phyloP scores from a whole-genome alignment of 1,284 basidiomycete genomes.

The Pseudozyma sp. region DNA sequence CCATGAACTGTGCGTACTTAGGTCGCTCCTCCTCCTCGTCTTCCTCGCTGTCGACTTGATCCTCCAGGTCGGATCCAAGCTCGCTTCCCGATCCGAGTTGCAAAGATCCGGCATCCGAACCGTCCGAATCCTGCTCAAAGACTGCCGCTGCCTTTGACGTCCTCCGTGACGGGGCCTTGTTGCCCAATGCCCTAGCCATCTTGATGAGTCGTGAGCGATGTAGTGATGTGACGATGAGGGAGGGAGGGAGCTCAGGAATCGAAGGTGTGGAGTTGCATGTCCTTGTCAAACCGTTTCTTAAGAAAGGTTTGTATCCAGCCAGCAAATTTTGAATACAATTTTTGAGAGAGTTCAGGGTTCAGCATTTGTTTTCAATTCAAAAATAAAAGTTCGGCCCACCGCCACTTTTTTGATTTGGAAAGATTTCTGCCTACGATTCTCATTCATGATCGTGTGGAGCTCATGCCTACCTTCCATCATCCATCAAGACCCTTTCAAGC shows the following conservation, averaged over 20 bases:
- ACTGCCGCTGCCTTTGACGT: conserved; percentile 11
- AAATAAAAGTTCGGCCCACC: conserved; percentile 7
- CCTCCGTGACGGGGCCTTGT: not conserved
- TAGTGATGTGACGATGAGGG: conserved; percentile 2
- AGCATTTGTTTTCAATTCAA: not conserved
- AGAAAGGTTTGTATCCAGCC: conserved; percentile 5
- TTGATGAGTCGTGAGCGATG: conserved; percentile 2
- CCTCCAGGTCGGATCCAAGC: conserved; percentile 8
- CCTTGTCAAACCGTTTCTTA: not conserved
- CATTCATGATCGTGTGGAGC: conserved; percentile 10
- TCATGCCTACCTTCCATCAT: not conserved
- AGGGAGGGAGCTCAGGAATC: not conserved
- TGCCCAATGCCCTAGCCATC: conserved; percentile 14
- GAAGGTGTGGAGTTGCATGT: conserved; percentile 9
- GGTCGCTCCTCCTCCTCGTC: conserved; percentile 27
- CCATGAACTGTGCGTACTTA: conserved; percentile 62
- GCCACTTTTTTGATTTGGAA: conserved; percentile 10
- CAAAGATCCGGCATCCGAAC: conserved; percentile 21
- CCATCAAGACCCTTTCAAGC: too few species aligned
- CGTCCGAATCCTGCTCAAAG: conserved; percentile 48
- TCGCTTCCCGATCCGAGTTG: conserved; percentile 29
- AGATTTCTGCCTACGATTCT: not conserved
- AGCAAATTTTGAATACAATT: conserved; percentile 26
- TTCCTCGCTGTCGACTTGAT: conserved; percentile 6
- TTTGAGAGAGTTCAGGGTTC: conserved; percentile 29